Base-by-base conservation (phyloP, 768 basidiomycete genomes). In the Boletus rubescentipes region DNA sequence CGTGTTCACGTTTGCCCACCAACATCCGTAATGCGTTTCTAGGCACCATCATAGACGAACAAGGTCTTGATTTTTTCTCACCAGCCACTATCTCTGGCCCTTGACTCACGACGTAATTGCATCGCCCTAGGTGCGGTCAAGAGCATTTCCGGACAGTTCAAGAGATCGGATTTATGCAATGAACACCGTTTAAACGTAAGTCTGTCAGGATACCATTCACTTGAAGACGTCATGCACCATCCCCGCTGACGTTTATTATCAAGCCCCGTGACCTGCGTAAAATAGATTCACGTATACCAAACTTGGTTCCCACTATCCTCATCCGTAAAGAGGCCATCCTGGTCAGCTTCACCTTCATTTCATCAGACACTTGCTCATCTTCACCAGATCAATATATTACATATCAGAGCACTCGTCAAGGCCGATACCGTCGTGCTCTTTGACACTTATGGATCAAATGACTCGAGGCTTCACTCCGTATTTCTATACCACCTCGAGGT, bases 181-280 rank as follows among this genome's bases (percentile, higher is more conserved):
- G 90, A 94, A 67, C 92, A 96, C 71, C 83, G 85, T 62, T 74
- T 98, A 59, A 93, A 96, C 77, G 95, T 97, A 77, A 75, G 89
- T 72, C 36, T 45, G 41, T 55, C 53, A 57, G 62, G 49, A 52
- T 32, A 21, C 31, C 35, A 51, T 49, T 56, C 38, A 47, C 40
- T 60, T 48, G 37, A 45, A 32, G 46, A 58, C 56, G 49, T 65
- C 60, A 67, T 54, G 38, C 31, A 21, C 45, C 54, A 57, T 54
- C 55, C 44, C 57, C 50, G 53, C 57, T 69, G 62, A 69, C 61
- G 53, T 56, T 54, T 52, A 61, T 61, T 15, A 60, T 58, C 20
- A 62, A 94, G 91, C 89, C 93, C 61, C 89, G 96, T 79, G 96
- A 98, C 76, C 78, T 98, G 21, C 87, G 96, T 50, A 97, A 98